Evolutionary conservation across 2,329 filamentous ascomycete genomes (phyloP).

Genomic region (Lecanicillium sp.): DNA sequence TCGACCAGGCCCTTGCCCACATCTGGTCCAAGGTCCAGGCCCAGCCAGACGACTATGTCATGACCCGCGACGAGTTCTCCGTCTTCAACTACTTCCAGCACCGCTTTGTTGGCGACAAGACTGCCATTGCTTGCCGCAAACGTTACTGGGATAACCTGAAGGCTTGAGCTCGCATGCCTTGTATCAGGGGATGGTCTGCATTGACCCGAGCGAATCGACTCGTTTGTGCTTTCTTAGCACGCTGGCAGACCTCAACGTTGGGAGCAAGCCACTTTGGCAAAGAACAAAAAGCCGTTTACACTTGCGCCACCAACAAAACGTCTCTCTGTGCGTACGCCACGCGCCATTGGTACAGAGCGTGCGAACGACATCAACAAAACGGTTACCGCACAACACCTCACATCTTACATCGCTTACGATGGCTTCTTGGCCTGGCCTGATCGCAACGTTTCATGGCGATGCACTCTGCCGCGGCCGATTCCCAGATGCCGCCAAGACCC

Average conservation of each 20-base stretch:
- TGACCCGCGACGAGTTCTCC: constrained; percentile 71
- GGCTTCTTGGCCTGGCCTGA: no score
- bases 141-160: constrained; percentile 45
- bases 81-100: constrained; percentile 79
- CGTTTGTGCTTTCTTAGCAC: no score
- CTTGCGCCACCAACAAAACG: no score
- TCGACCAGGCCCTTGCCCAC: constrained; percentile 55
- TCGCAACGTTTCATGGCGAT: no score
- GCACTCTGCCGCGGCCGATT: no score
- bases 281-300: no score
- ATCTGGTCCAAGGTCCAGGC: constrained; percentile 63
- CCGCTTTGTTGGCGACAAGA: constrained; percentile 48
- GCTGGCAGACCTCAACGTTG: no score
- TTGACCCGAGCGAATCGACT: no score
- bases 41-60: constrained; percentile 62
- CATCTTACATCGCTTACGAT: background rate
- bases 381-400: background rate
- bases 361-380: background rate
- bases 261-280: no score
- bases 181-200: background rate
- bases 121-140: constrained; percentile 39
- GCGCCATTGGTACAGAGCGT: no score
- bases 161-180: constrained; percentile 23
- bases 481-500: no score
- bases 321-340: no score